Evolutionary conservation across 2,329 filamentous ascomycete species (phyloP).

Genomic region (Pseudogymnoascus sp.): DNA sequence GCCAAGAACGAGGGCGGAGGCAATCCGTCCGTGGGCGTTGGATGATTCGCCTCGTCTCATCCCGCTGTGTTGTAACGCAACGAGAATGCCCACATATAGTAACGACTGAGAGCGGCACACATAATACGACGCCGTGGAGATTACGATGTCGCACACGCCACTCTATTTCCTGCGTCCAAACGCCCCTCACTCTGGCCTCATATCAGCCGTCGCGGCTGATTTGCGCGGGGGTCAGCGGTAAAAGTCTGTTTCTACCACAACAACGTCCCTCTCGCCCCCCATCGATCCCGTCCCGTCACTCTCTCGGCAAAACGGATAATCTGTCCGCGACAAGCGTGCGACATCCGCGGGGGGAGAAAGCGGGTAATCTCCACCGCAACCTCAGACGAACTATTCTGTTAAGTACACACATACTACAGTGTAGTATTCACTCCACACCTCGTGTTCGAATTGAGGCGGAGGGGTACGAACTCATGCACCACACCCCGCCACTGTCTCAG

Average conservation of each 20-base stretch:
- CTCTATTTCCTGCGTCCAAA: neutral
- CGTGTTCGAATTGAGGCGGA: neutral
- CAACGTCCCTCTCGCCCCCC: neutral
- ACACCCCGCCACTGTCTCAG: neutral
- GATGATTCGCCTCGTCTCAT: neutral
- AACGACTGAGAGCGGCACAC: neutral
- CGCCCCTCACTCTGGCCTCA: neutral
- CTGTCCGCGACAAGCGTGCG: neutral
- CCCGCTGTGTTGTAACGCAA: neutral
- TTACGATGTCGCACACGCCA: neutral
- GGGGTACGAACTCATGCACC: neutral
- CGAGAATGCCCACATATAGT: neutral
- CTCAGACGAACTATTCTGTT: neutral
- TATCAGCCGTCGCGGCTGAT: neutral
- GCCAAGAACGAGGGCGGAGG: neutral
- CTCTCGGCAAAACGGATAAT: neutral
- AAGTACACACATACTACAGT: neutral
- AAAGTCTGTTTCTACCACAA: neutral
- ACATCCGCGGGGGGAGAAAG: neutral
- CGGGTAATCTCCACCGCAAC: neutral
- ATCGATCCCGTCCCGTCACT: neutral
- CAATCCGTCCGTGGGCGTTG: neutral
- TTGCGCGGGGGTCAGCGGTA: neutral
- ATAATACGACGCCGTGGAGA: neutral
- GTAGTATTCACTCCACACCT: neutral